Evolutionary conservation across 331 rosid species (phyloP).

Genomic region (Ulmus americana): DNA sequence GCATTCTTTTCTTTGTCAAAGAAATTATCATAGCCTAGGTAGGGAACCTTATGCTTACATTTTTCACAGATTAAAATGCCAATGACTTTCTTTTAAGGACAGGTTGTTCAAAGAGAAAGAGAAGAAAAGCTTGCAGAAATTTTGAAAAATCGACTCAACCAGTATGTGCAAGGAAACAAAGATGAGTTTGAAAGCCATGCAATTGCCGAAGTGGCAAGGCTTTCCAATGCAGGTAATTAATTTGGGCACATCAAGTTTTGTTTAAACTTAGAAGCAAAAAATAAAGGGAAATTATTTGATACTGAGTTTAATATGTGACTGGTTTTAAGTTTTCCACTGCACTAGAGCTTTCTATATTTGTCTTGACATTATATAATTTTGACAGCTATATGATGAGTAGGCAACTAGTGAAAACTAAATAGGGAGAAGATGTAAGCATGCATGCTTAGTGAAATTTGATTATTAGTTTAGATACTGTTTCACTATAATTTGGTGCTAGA

Average conservation of each 20-base stretch:
- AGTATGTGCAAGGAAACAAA: slow-evolving; percentile 80
- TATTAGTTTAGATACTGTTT: too few relatives aligned
- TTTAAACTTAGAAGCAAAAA: not conserved
- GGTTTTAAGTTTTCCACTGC: too few relatives aligned
- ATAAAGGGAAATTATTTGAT: not conserved
- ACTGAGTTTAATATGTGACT: too few relatives aligned
- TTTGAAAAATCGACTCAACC: slow-evolving; percentile 69
- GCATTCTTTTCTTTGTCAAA: not conserved
- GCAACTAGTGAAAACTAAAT: too few relatives aligned
- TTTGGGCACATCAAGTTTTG: not conserved
- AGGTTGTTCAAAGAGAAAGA: slow-evolving; percentile 90
- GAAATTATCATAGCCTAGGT: too few relatives aligned
- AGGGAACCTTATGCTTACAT: too few relatives aligned
- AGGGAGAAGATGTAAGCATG: too few relatives aligned
- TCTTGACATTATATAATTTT: not conserved
- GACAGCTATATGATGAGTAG: too few relatives aligned
- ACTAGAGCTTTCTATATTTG: too few relatives aligned
- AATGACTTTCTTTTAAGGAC: slow-evolving; percentile 28
- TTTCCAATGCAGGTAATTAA: slow-evolving; percentile 77
- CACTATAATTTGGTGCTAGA: too few relatives aligned
- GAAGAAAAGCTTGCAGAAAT: slow-evolving; percentile 80
- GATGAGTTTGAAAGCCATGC: slow-evolving; percentile 60
- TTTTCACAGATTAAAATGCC: too few relatives aligned
- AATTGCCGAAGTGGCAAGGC: slow-evolving; percentile 74
- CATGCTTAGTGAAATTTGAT: too few relatives aligned